These are phyloP conservation scores for Sphaerostilbella broomeana DNA, from an alignment of 2,329 filamentous ascomycete genomes.

Conservation along the genomic window DNA sequence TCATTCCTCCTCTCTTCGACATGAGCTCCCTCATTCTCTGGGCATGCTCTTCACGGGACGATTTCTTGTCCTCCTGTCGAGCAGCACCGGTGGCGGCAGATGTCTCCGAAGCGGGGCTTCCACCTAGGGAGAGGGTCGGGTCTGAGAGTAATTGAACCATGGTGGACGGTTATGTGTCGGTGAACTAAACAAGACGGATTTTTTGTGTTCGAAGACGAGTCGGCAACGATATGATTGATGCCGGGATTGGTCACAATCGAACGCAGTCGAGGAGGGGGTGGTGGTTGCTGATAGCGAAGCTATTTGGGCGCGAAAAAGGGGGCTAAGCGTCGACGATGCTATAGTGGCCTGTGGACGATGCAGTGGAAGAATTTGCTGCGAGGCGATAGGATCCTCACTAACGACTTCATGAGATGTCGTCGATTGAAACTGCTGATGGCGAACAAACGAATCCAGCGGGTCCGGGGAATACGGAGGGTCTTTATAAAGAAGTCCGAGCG, in stretches of 20 bases:
- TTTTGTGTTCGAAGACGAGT: conserved; percentile 1
- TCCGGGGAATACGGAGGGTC: conserved; percentile 6
- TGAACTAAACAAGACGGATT: not conserved
- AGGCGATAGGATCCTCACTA: conserved; percentile 30
- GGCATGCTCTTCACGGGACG: conserved; percentile 37
- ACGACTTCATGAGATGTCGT: conserved; percentile 32
- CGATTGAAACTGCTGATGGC: too few species aligned
- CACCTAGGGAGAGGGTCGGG: conserved; percentile 22
- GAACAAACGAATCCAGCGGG: conserved; percentile 1
- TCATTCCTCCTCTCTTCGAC: conserved; percentile 28
- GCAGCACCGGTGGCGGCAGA: too few species aligned
- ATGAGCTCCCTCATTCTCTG: conserved; percentile 33
- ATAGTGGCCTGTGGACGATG: not conserved
- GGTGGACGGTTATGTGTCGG: conserved; percentile 5
- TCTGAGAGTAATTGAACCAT: conserved; percentile 30
- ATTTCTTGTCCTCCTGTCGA: conserved; percentile 17
- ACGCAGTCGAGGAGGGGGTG: too few species aligned
- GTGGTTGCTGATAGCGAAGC: too few species aligned
- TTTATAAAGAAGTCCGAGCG: conserved; percentile 7
- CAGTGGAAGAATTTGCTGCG: conserved; percentile 7
- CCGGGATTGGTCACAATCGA: too few species aligned
- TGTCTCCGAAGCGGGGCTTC: conserved; percentile 19
- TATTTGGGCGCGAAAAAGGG: too few species aligned
- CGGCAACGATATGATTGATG: too few species aligned
- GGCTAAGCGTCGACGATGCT: not conserved